Conservation (phyloP, 352 stramenopile species). For the Blastocystis sp. region DNA sequence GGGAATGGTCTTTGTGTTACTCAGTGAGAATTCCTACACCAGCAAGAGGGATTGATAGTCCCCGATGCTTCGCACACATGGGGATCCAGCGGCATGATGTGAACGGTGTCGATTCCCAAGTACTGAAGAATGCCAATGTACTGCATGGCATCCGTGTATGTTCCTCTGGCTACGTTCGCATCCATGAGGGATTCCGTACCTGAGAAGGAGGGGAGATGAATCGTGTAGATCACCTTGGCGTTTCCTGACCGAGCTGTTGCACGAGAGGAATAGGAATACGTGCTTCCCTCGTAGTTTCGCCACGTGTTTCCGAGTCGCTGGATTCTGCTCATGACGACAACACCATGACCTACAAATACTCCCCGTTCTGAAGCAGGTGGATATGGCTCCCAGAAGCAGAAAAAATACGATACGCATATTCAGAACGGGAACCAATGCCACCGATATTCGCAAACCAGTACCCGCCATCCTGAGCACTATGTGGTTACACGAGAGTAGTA, state of each 20-base stretch:
- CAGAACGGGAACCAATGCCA: neutral
- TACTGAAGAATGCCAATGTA: neutral
- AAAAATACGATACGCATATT: neutral
- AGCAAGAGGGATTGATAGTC: neutral
- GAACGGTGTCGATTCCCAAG: neutral
- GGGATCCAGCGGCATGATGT: neutral
- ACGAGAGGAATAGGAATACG: neutral
- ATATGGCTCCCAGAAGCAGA: neutral
- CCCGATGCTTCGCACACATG: neutral
- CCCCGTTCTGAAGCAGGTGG: constrained; percentile 28
- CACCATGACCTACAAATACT: neutral
- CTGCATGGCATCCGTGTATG: neutral
- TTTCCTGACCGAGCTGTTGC: neutral
- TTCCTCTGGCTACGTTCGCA: neutral
- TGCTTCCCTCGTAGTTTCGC: neutral
- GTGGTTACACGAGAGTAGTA: neutral
- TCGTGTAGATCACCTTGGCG: neutral
- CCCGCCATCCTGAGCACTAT: neutral
- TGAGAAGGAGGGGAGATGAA: constrained; percentile 35
- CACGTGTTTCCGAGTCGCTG: neutral
- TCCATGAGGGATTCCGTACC: neutral
- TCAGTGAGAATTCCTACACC: neutral
- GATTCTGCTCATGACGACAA: neutral
- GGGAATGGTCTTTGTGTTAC: neutral
- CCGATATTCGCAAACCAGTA: constrained; percentile 38